Conservation (phyloP, 768 basidiomycete genomes). For the Leccinum sublutescens region DNA sequence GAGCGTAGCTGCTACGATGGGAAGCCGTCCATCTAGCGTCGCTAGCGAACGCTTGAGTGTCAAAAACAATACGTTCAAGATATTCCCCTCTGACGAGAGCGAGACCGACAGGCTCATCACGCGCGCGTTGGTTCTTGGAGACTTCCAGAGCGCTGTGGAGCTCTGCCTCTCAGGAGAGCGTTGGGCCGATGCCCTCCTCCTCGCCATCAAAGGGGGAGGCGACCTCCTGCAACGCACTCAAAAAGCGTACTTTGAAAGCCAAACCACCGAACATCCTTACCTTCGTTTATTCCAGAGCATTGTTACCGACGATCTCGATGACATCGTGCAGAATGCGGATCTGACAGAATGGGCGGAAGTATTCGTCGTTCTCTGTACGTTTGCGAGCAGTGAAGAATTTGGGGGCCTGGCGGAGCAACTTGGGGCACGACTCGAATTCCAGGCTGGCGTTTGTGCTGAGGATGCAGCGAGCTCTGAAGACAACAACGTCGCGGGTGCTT, state of each 20-base stretch:
- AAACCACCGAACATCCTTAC: constrained; percentile 75
- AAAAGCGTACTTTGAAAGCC: constrained; percentile 88
- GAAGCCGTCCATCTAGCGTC: constrained; percentile 85
- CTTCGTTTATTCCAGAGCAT: constrained; percentile 94
- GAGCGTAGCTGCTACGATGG: constrained; percentile 91
- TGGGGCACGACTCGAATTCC: constrained; percentile 86
- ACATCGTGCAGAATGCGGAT: constrained; percentile 96
- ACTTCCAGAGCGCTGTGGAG: constrained; percentile 89
- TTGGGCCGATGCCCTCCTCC: constrained; percentile 91
- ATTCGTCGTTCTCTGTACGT: constrained; percentile 95
- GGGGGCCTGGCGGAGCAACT: constrained; percentile 86
- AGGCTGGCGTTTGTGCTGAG: constrained; percentile 58
- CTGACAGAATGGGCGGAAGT: constrained; percentile 94
- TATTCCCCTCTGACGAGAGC: constrained; percentile 84
- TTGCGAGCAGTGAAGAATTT: constrained; percentile 84
- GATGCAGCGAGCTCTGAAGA: constrained; percentile 40
- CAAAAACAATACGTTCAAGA: constrained; percentile 84
- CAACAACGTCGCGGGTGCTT: constrained; percentile 35
- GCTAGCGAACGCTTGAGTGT: constrained; percentile 45
- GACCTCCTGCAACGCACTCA: constrained; percentile 87
- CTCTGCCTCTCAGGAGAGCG: constrained; percentile 86
- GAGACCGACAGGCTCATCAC: constrained; percentile 88
- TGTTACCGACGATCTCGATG: constrained; percentile 86
- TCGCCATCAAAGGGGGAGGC: constrained; percentile 87
- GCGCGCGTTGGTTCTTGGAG: constrained; percentile 92